These are phyloP conservation scores for Ceratocystis alfenasii DNA, from an alignment of 2,329 filamentous ascomycete species.

Conservation along the genomic window DNA sequence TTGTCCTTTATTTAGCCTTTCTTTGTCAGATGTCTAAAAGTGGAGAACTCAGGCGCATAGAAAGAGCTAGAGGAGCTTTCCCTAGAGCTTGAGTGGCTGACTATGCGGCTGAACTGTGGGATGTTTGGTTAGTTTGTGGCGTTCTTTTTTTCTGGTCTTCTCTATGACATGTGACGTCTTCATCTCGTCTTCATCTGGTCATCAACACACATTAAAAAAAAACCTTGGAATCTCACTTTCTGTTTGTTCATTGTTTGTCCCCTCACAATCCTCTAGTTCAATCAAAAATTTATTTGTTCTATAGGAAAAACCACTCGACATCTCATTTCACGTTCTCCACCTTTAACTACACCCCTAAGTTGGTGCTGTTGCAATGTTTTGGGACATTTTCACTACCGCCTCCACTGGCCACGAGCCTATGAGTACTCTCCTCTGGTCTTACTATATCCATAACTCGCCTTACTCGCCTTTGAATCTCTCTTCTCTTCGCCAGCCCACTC, in stretches of 20 bases:
- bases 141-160: too few species aligned
- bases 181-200: too few species aligned
- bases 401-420: constrained; percentile 13
- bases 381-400: constrained; percentile 18
- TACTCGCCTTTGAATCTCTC: constrained; percentile 38
- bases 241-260: too few species aligned
- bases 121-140: too few species aligned
- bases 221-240: too few species aligned
- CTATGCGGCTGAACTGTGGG: not conserved
- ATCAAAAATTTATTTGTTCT: not conserved
- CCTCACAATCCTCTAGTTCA: not conserved
- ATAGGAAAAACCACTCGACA: not conserved
- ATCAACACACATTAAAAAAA: too few species aligned
- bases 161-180: too few species aligned
- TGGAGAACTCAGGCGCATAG: not conserved
- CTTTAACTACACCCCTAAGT: not conserved
- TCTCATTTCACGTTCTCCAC: not conserved
- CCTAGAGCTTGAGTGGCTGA: not conserved
- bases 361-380: constrained; percentile 15
- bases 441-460: constrained; percentile 27
- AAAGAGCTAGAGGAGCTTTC: not conserved
- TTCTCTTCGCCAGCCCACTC: constrained; percentile 37
- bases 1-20: not conserved
- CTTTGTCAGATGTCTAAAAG: not conserved
- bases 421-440: constrained; percentile 19